These are phyloP conservation scores for Diaporthe ilicicola DNA, from an alignment of 2,329 filamentous ascomycete species.

Conservation along the genomic window DNA sequence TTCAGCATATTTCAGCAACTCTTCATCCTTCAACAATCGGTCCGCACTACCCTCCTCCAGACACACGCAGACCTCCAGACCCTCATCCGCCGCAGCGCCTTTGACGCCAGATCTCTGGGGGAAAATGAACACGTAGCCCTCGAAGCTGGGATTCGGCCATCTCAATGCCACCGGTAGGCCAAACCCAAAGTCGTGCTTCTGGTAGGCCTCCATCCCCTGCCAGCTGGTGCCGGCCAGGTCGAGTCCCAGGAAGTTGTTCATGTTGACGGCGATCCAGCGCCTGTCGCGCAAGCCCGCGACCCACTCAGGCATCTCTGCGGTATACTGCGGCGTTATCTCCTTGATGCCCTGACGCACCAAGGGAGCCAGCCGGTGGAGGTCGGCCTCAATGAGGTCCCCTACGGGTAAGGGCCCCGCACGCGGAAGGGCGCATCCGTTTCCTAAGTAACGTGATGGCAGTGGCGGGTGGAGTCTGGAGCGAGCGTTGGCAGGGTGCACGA, in stretches of 20 bases:
- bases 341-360: conserved; percentile 38
- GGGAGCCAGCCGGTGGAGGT: conserved; percentile 35
- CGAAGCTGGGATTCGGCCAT: neutral
- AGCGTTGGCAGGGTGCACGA: conserved; percentile 39
- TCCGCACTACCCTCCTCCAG: neutral
- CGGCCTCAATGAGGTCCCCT: conserved; percentile 24
- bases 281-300: conserved; percentile 38
- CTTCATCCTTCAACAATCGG: neutral
- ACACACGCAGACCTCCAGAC: conserved; percentile 16
- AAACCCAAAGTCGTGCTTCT: conserved; percentile 42
- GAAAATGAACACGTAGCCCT: conserved; percentile 14
- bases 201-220: conserved; percentile 38
- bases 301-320: conserved; percentile 37
- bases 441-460: conserved; percentile 38
- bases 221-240: conserved; percentile 39
- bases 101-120: neutral
- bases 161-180: conserved; percentile 34
- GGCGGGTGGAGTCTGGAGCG: conserved; percentile 37
- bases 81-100: conserved; percentile 2
- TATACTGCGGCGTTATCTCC: conserved; percentile 34
- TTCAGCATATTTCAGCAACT: conserved; percentile 11
- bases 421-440: conserved; percentile 35
- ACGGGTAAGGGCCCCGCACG: conserved; percentile 33
- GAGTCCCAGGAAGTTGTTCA: conserved; percentile 38
- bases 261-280: conserved; percentile 35